Evolutionary conservation across 768 basidiomycete genomes (phyloP), one percentile per base, ranked within the genome.

Genomic region (Coprinopsis strossmayeri): DNA sequence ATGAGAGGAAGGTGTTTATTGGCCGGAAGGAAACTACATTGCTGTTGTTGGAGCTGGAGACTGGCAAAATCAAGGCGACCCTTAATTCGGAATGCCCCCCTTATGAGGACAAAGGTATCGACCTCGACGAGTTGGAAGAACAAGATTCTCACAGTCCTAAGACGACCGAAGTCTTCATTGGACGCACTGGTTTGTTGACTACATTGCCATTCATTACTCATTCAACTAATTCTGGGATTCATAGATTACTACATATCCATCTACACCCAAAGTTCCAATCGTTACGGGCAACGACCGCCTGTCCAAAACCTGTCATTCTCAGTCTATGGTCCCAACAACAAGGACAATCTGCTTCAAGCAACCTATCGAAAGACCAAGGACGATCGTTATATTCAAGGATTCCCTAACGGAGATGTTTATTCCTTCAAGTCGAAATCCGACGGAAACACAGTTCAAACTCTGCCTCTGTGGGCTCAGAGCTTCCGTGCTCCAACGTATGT

Each of bases 191-290:
- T 72, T 44, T 46, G 69, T 61, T 24, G 27, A 21, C 43, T 28
- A 38, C 34, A 26, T n/a, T 9, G 11, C n/a, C n/a, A n/a, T n/a
- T n/a, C n/a, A n/a, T n/a, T n/a, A n/a, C n/a, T n/a, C n/a, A n/a
- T n/a, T n/a, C n/a, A n/a, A n/a, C n/a, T n/a, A n/a, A n/a, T n/a
- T n/a, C n/a, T n/a, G n/a, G n/a, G n/a, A n/a, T n/a, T n/a, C n/a
- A n/a, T 46, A 91, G 95, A 97, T 61, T 97, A 97, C 59, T 82
- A 89, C 52, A 81, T 99, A 48, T 79, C 87, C 34, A 93, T 97
- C 45, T 81, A 84, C 63, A 77, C 82, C 12, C 77, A 78, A 18
- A 71, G 77, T 0, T 57, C 65, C 18, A 57, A 56, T 0, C 58
- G 66, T 9, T 41, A 47, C 20, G 55, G 60, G 20, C 50, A 53